phyloP scores from a whole-genome alignment of 768 basidiomycete genomes.

The Hericium rajendrae region DNA sequence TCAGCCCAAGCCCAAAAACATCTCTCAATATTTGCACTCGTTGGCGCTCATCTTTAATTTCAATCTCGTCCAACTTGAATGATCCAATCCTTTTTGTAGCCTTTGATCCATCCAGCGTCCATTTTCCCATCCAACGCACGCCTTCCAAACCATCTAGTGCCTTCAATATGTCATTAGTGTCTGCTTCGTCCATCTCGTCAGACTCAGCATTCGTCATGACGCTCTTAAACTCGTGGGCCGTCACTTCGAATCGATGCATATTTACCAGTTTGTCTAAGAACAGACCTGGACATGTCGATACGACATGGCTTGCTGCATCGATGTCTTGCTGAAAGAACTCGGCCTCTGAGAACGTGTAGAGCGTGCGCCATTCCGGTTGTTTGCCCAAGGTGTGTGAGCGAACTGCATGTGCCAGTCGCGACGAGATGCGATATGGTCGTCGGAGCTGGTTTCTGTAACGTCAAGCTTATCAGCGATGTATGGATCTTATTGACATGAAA shows the following conservation, averaged over 20 bases:
- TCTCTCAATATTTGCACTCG: not conserved
- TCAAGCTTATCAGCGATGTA: not conserved
- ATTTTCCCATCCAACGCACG: not conserved
- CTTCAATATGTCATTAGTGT: not conserved
- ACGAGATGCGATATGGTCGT: not conserved
- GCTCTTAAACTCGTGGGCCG: not conserved
- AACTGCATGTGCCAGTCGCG: slow-evolving; percentile 1
- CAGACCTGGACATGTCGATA: not conserved
- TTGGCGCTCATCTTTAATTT: not conserved
- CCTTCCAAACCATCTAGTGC: not conserved
- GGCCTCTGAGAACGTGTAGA: not conserved
- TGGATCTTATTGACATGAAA: not conserved
- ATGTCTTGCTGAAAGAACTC: not conserved
- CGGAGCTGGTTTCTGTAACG: not conserved
- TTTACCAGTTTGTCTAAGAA: not conserved
- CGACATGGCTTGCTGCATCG: not conserved
- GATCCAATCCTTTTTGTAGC: not conserved
- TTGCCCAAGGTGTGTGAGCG: not conserved
- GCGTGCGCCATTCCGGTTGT: not conserved
- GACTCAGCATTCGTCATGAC: not conserved
- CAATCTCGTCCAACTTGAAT: not conserved
- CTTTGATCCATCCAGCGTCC: not conserved
- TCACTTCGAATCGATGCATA: not conserved
- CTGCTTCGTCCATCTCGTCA: not conserved
- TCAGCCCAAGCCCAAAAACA: not conserved